Evolutionary conservation across 495 filamentous ascomycete genomes (phyloP), one percentile per base, ranked within the genome.

Genomic region (Hypoxylon intermedium): DNA sequence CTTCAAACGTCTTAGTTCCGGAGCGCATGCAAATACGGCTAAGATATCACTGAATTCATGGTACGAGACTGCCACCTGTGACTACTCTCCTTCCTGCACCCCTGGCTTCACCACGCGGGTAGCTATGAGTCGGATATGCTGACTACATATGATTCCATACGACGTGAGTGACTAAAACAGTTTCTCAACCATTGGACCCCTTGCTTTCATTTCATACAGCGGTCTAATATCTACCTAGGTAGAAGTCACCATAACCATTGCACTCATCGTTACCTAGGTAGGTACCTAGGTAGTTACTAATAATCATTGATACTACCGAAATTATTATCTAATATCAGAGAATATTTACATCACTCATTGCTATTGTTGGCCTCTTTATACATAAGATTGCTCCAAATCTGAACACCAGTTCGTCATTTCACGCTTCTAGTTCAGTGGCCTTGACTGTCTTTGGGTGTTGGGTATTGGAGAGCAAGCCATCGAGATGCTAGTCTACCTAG

Each of bases 321-420:
- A 64, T 47, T 23, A 40, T 0, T 58, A 65, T 6, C 67, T 67
- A 18, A 70, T 67, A 13, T 53, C 54, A 0, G 60, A 76, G 40
- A 74, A 72, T 3, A 72, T 3, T 72, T 71, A n/a, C 36, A 15
- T 38, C 13, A 15, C n/a, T 38, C 15, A 38, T 16, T 19, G 36
- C 36, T 12, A 38, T 15, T 9, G 15, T 6, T 5, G 6, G 18
- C 3, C 36, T 38, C n/a, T 7, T 38, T 6, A 16, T 38, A 37
- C 75, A 60, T 19, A 41, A 45, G 9, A 53, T 40, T 24, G 33
- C 53, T 7, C 64, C 77, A 53, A 73, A 77, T 46, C 31, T 78
- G 31, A 76, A 75, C 57, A 56, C 72, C 49, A 75, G 72, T 46
- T 78, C 77, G 66, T 75, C 75, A 0, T n/a, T n/a, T n/a, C n/a